Conservation (phyloP, 768 basidiomycete species). For the Tulasnella sp. region DNA sequence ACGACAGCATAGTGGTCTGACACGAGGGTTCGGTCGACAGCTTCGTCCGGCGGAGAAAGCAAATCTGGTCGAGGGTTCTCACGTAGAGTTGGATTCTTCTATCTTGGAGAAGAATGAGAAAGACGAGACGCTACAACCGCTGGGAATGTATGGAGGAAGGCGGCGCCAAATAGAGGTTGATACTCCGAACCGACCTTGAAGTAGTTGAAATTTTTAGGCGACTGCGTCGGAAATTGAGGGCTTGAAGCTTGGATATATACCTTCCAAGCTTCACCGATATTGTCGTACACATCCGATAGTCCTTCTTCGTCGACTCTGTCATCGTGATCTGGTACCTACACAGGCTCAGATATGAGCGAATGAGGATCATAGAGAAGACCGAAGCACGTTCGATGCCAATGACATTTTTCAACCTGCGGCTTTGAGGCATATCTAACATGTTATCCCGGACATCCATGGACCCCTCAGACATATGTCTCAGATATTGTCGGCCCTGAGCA, state of each 20-base stretch:
- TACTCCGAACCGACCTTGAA: conserved; percentile 48
- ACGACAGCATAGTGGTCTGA: too few species aligned
- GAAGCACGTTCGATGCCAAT: neutral
- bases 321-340: too few species aligned
- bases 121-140: neutral
- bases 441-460: too few species aligned
- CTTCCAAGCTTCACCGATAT: conserved; percentile 51
- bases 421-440: too few species aligned
- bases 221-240: neutral
- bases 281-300: conserved; percentile 48
- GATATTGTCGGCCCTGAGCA: too few species aligned
- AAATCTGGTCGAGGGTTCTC: too few species aligned
- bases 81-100: conserved; percentile 17
- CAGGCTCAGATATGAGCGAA: conserved; percentile 5
- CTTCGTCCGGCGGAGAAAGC: too few species aligned
- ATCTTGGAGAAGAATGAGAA: conserved; percentile 17
- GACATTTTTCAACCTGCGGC: neutral
- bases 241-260: too few species aligned
- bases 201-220: neutral
- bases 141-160: conserved; percentile 37
- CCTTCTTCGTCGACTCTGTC: conserved; percentile 46
- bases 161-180: conserved; percentile 62
- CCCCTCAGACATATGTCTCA: too few species aligned
- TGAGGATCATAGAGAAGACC: too few species aligned
- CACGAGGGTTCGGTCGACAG: too few species aligned